Base-by-base conservation (phyloP, 2,329 filamentous ascomycete genomes). In the Neofusicoccum kwambonambiense region DNA sequence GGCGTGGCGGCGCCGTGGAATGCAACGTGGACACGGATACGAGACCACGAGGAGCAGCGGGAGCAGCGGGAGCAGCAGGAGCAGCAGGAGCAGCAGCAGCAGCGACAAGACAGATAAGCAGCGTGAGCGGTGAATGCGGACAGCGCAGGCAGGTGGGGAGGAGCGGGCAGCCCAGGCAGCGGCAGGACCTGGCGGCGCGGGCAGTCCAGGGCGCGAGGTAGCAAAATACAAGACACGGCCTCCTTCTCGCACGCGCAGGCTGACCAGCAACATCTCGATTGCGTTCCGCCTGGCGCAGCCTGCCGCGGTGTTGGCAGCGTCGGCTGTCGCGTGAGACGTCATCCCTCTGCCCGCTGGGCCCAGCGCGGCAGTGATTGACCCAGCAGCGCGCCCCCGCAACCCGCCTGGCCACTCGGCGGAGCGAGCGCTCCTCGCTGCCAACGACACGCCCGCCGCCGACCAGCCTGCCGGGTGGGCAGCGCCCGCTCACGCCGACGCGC, bases 21-120 rank as follows among this genome's bases (percentile, higher is more conserved):
- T 58, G 54, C 54, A 58, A 45, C 54, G 54, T 58, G 41, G 41
- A 58, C 54, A 58, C 54, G 54, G 54, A 58, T 58, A 58, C 54
- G 54, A 58, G 54, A 47, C 54, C 54, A 58, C 41, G 54, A 58
- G 54, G 41, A 58, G 54, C 41, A 45, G 54, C 54, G 27, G 27
- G 12, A n/a, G 7, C 37, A 19, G 11, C 5, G 27, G 39, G 9
- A 22, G 35, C 9, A 11, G n/a, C 1, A 19, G 50, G 7, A 7
- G 50, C 50, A 52, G 17, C 9, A 15, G 52, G 17, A 39, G 13
- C 37, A 19, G 11, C 5, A 41, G 39, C 22, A 13, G 35, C 11
- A 11, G n/a, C 3, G 50, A 34, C 34, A 8, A 34, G 31, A 54
- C 11, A 11, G 37, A 42, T 15, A 58, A 35, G 27, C 11, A 31